Evolutionary conservation across 1,284 basidiomycete genomes (phyloP), one percentile per base, ranked within the genome.

Genomic region (Malassezia dermatis): DNA sequence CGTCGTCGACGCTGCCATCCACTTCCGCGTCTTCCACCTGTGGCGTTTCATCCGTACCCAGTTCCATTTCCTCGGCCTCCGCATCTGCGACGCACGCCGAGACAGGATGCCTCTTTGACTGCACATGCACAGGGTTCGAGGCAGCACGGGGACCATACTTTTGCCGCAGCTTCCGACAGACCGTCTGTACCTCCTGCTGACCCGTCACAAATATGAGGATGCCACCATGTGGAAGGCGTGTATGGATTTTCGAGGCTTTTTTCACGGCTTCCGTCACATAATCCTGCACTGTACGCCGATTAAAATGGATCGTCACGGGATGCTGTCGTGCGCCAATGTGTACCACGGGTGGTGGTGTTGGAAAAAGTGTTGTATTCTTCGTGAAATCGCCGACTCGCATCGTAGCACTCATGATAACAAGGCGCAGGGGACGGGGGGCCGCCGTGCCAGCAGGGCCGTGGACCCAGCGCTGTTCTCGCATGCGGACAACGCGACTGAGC

Each of bases 361-460:
- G 62, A 76, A 99, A 99, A 2, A 99, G 79, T 0, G 82, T 82
- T 45, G 78, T 81, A 76, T 99, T 98, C 59, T 86, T 82, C 0
- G 86, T 84, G 69, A 99, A 98, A 76, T 98, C 94, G 48, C 84
- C 83, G 23, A 96, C 86, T 24, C 91, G 86, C 6, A 98, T 81
- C 0, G 94, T 98, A 1, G 94, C 94, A 37, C 93, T 98, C 94
- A 99, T 98, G 77, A 99, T 94, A 59, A 98, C 83, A 39, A 99
- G 79, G 11, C 94, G 83, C 7, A 99, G 77, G 10, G 93, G 93
- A 81, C 88, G 65, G 1, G 43, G 59, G n/a, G 59, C 63, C 8
- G 43, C 58, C 26, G 55, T 46, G 4, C 58, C 60, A 12, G 69
- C 30, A 54, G 30, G 19, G 17, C 49, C 46, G 21, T 71, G 56